Percentiles rank a stretch among this genome's conserved stretches.
Conservation (phyloP, 78 protist species). For the Isochrysis galbana region DNA sequence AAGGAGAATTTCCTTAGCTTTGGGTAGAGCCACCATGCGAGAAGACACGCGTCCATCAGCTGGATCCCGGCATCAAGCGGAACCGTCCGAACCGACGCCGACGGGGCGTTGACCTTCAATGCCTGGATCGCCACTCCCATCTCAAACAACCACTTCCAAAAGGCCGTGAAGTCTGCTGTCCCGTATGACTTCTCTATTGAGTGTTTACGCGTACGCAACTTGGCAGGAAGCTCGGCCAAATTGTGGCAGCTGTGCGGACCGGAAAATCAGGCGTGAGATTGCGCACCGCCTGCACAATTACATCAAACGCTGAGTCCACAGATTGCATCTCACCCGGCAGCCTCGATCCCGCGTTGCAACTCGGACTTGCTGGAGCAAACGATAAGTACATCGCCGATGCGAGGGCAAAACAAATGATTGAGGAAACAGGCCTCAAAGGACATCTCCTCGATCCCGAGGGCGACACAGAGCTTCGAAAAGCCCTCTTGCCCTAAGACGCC, state of each 20-base stretch:
- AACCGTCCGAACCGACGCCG: not conserved
- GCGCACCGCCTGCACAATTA: no score
- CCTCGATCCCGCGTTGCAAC: not conserved
- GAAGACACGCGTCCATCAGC: not conserved
- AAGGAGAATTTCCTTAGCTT: not conserved
- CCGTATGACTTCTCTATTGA: not conserved
- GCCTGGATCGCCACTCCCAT: not conserved
- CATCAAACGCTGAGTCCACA: no score
- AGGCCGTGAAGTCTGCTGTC: not conserved
- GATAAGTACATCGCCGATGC: not conserved
- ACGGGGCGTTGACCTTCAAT: not conserved
- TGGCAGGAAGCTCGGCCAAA: not conserved
- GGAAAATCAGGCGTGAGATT: no score
- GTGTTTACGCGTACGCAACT: not conserved
- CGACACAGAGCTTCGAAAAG: not conserved
- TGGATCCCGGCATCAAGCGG: not conserved
- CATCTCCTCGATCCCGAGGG: not conserved
- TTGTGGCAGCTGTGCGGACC: not conserved
- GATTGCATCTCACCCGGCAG: no score
- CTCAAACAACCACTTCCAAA: not conserved
- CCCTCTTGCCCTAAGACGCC: not conserved
- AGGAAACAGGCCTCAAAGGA: not conserved
- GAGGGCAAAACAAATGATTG: not conserved
- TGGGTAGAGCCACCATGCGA: not conserved
- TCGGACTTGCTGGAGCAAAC: not conserved